Evolutionary conservation across 2,329 filamentous ascomycete genomes (phyloP), one percentile per base, ranked within the genome.

Genomic region (Amauroascus niger): DNA sequence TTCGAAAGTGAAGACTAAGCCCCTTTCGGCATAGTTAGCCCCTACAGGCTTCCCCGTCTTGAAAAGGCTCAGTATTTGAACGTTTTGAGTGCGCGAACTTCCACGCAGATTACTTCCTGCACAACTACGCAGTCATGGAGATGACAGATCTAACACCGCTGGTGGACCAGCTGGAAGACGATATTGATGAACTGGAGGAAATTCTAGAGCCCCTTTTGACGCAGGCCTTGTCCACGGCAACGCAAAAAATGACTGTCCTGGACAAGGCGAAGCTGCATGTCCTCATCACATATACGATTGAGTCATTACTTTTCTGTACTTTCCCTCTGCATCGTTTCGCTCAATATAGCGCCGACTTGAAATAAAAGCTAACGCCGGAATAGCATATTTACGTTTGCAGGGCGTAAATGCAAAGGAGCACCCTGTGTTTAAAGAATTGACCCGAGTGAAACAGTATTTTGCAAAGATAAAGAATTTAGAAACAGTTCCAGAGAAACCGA

Each of bases 261-360:
- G 91, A 97, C 74, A 90, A 88, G 73, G 89, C 93, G 6, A 96
- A 97, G 72, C 82, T 96, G 56, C 88, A 94, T 66, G 84, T 93
- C n/a, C 76, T 95, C 18, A 78, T 84, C 49, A 86, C 88, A 16
- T 98, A 97, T 68, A 80, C 90, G 0, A 84, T 98, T 58, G 91
- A 97, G 65, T 94, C 90, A 0, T 74, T 95, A 8, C 74, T 98
- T 6, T 97, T 95, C 70, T 86, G 87, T 89, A 71, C 58, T 65
- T 18, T 30, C 13, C 6, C n/a, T 16, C 20, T 41, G n/a, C 11
- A 13, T 49, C 9, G 39, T n/a, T 3, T 28, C 16, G 13, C 45
- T 6, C 24, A 32, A 57, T 22, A 20, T n/a, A 33, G 24, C 6
- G 5, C 30, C 14, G 2, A 24, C 6, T 16, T 4, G 16, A 18